phyloP scores from a whole-genome alignment of 1,284 basidiomycete species.

The Ustilago xerochloae region DNA sequence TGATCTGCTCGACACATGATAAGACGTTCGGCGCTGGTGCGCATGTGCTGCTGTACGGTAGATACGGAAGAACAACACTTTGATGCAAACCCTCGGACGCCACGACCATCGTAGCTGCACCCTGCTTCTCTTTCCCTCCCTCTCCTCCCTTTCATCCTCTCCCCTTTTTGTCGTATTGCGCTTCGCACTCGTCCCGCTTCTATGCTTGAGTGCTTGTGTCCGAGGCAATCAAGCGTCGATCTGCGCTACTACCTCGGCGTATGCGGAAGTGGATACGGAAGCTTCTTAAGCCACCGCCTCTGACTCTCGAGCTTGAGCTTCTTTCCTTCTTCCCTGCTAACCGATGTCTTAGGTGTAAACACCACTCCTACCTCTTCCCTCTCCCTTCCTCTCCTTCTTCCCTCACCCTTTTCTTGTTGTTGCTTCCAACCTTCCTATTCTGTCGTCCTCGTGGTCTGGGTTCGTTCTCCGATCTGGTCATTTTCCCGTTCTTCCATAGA shows the following conservation, averaged over 20 bases:
- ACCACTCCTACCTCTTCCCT: not conserved
- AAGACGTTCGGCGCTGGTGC: too few relatives aligned
- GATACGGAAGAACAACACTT: conserved; percentile 1
- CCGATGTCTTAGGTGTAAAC: conserved; percentile 11
- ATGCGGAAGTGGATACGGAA: too few relatives aligned
- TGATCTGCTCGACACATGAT: conserved; percentile 1
- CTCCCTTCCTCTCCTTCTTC: not conserved
- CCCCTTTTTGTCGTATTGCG: not conserved
- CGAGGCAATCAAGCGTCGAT: too few relatives aligned
- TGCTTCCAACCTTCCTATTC: too few relatives aligned
- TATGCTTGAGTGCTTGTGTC: too few relatives aligned
- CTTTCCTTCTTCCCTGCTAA: not conserved
- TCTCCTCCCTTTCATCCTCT: too few relatives aligned
- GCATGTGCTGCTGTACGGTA: not conserved
- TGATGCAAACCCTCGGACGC: not conserved
- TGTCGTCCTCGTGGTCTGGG: not conserved
- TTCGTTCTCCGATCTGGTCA: not conserved
- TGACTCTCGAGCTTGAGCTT: too few relatives aligned
- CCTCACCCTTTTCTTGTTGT: not conserved
- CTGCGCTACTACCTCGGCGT: too few relatives aligned
- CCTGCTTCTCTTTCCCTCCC: not conserved
- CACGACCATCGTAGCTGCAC: not conserved
- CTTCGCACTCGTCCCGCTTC: not conserved
- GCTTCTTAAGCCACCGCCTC: too few relatives aligned
- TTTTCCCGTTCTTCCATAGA: not conserved